Conservation (phyloP, 1,284 basidiomycete species). For the Microbotryomycetes sp. region DNA sequence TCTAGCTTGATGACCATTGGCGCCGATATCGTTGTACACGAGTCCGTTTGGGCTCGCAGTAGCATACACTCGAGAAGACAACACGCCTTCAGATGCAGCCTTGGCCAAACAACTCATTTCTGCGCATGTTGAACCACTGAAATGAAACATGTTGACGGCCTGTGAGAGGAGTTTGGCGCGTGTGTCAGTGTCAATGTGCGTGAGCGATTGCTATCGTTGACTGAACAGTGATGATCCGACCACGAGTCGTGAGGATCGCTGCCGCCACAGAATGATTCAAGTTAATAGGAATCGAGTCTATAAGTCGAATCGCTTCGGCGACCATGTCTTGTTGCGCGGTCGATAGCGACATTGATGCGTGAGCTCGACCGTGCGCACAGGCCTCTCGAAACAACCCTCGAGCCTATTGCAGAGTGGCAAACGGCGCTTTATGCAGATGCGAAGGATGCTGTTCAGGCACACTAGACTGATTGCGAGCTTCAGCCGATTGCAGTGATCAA, state of each 20-base stretch:
- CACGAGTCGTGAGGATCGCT: neutral
- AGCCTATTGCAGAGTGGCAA: too few relatives aligned
- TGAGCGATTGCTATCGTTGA: too few relatives aligned
- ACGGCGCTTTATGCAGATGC: too few relatives aligned
- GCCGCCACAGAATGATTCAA: neutral
- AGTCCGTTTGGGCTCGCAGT: neutral
- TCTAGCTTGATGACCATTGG: neutral
- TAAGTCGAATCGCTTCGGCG: neutral
- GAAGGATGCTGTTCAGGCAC: too few relatives aligned
- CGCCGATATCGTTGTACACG: neutral
- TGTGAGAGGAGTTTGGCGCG: too few relatives aligned
- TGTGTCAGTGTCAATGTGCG: too few relatives aligned
- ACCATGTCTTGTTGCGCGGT: neutral
- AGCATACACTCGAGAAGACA: neutral
- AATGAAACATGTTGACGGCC: neutral
- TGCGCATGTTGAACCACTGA: neutral
- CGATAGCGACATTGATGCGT: neutral
- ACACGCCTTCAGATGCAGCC: neutral
- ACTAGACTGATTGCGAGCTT: too few relatives aligned
- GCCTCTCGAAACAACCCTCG: too few relatives aligned
- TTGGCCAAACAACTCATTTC: neutral
- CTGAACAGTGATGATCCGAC: neutral
- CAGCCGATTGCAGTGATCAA: too few relatives aligned
- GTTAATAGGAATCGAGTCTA: neutral
- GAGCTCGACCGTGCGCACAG: too few relatives aligned